Evolutionary conservation across 2,329 filamentous ascomycete species (phyloP).

Genomic region (Monosporascus sp.): DNA sequence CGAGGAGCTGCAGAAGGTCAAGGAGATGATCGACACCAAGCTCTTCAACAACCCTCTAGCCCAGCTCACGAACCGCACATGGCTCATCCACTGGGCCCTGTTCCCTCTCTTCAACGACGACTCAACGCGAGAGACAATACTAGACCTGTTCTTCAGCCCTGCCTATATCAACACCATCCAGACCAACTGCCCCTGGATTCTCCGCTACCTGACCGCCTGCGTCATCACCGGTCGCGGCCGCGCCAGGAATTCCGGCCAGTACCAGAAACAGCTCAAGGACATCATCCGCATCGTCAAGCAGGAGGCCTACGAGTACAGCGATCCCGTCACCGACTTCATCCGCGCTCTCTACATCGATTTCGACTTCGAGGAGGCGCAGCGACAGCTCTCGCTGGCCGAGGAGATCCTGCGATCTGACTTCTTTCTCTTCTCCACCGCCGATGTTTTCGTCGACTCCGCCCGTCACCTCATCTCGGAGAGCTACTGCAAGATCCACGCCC

Average conservation of each 20-base stretch:
- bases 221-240: conserved; percentile 90
- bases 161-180: conserved; percentile 99
- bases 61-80: conserved; percentile 93
- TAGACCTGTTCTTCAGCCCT: conserved; percentile 95
- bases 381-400: conserved; percentile 80
- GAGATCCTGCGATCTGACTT: conserved; percentile 90
- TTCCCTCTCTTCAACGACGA: conserved; percentile 99
- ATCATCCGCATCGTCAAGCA: conserved; percentile 92
- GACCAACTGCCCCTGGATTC: conserved; percentile 92
- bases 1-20: conserved; percentile 85
- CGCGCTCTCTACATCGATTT: conserved; percentile 94
- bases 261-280: conserved; percentile 99
- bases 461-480: conserved; percentile 96
- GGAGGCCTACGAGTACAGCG: conserved; percentile 95
- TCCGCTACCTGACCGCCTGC: conserved; percentile 87
- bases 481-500: conserved; percentile 99
- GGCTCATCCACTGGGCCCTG: conserved; percentile 96
- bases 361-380: conserved; percentile 94
- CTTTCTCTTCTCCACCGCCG: conserved; percentile 81
- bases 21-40: conserved; percentile 87
- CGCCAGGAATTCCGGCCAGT: conserved; percentile 72
- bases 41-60: conserved; percentile 94
- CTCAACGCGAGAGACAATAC: conserved; percentile 78
- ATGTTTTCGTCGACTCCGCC: conserved; percentile 88
- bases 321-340: conserved; percentile 94